Conservation (phyloP, 1,284 basidiomycete species). For the Schizophyllum amplum region DNA sequence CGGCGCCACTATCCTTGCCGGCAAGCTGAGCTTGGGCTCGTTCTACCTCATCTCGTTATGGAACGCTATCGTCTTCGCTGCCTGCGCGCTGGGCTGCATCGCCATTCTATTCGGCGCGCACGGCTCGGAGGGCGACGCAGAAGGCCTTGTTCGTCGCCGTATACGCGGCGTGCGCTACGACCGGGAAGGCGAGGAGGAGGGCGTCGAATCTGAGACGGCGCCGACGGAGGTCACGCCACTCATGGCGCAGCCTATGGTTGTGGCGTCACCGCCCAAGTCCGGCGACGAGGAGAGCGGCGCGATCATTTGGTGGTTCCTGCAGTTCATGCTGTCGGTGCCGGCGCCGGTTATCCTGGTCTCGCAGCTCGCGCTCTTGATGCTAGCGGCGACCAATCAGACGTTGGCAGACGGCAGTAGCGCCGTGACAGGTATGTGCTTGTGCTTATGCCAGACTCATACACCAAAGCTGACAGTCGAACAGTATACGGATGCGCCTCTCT, state of each 20-base stretch:
- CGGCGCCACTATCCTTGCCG: conserved; percentile 35
- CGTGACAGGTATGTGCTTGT: conserved; percentile 27
- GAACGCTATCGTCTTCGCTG: conserved; percentile 43
- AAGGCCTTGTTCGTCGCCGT: conserved; percentile 6
- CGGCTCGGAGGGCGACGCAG: background rate
- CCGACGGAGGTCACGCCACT: conserved; percentile 34
- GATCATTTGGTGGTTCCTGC: conserved; percentile 55
- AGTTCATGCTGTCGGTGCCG: conserved; percentile 50
- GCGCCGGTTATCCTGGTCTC: conserved; percentile 49
- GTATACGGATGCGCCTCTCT: conserved; percentile 45
- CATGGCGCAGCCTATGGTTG: conserved; percentile 17
- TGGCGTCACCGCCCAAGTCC: conserved; percentile 16
- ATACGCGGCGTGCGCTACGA: conserved; percentile 17
- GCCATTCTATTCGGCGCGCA: conserved; percentile 22
- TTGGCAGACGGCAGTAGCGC: conserved; percentile 57
- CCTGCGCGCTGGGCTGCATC: conserved; percentile 33
- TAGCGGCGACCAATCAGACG: conserved; percentile 49
- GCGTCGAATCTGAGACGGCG: conserved; percentile 22
- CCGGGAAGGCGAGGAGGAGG: conserved; percentile 18
- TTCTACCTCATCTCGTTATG: conserved; percentile 51
- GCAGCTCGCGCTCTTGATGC: conserved; percentile 42
- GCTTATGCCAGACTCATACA: conserved; percentile 1
- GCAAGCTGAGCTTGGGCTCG: conserved; percentile 37
- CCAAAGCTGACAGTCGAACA: conserved; percentile 20
- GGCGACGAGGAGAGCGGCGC: conserved; percentile 27